phyloP scores from a whole-genome alignment of 2,329 filamentous ascomycete species.

The Sarocladium oryzae region DNA sequence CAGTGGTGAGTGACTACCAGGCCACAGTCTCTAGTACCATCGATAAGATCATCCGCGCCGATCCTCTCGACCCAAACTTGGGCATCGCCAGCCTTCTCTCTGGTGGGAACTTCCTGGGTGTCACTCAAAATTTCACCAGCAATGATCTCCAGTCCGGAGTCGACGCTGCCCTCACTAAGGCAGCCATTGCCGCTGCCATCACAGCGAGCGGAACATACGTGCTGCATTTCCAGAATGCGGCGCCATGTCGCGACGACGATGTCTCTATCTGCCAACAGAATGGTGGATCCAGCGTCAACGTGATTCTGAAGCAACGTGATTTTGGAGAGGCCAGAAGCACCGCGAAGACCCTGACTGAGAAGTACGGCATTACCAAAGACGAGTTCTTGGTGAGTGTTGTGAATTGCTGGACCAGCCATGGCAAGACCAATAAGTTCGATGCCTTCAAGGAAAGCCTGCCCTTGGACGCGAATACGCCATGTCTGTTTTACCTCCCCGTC shows the following conservation, averaged over 20 bases:
- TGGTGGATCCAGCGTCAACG: not conserved
- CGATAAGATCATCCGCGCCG: not conserved
- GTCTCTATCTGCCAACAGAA: not conserved
- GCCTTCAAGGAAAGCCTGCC: not conserved
- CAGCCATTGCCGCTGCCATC: not conserved
- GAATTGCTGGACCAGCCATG: not conserved
- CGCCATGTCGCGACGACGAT: not conserved
- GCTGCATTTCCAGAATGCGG: not conserved
- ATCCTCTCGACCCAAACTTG: not conserved
- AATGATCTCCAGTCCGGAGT: not conserved
- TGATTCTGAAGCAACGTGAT: not conserved
- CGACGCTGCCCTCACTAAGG: not conserved
- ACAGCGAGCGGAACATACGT: not conserved
- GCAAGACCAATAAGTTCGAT: not conserved
- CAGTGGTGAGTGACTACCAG: not conserved
- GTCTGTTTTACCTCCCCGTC: not conserved
- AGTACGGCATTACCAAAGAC: not conserved
- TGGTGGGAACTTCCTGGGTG: not conserved
- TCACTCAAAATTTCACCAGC: not conserved
- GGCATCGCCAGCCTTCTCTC: not conserved
- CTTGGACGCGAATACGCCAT: not conserved
- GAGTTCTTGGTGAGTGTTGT: not conserved
- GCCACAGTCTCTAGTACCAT: not conserved
- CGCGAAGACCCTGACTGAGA: not conserved
- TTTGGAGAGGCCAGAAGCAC: not conserved